These are phyloP conservation scores for Colletotrichum aenigma DNA, from an alignment of 2,329 filamentous ascomycete genomes.

Conservation along the genomic window DNA sequence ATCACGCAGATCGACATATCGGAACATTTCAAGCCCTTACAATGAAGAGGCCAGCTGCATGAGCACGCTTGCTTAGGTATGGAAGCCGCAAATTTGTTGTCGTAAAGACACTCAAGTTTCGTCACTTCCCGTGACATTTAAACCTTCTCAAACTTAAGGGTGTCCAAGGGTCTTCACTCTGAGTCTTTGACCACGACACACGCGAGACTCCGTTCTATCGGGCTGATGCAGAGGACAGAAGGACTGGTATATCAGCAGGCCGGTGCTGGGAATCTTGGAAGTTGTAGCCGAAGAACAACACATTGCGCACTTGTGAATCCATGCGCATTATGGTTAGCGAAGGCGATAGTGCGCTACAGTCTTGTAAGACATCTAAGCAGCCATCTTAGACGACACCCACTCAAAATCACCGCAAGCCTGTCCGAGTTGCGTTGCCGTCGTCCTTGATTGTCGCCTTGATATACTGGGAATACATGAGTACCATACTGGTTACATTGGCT, in stretches of 20 bases:
- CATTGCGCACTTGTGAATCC: too few relatives aligned
- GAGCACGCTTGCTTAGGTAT: not conserved
- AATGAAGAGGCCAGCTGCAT: not conserved
- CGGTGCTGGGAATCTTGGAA: accelerated
- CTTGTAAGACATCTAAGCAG: not conserved
- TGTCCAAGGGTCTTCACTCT: too few relatives aligned
- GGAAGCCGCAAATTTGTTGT: too few relatives aligned
- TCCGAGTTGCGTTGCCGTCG: not conserved
- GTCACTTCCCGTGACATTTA: too few relatives aligned
- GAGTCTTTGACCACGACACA: too few relatives aligned
- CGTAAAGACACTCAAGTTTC: too few relatives aligned
- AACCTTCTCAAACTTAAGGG: too few relatives aligned
- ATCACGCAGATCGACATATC: not conserved
- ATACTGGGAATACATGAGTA: not conserved
- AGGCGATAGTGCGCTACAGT: not conserved
- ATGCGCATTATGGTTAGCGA: too few relatives aligned
- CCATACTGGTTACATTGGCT: not conserved
- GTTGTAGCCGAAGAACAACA: not conserved
- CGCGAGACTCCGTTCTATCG: accelerated
- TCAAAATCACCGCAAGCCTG: not conserved
- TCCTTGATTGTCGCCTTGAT: not conserved
- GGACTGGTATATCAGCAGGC: not conserved
- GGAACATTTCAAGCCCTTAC: not conserved
- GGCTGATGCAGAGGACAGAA: too few relatives aligned
- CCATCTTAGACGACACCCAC: not conserved